These are phyloP conservation scores for Cryphonectria nitschkei DNA, from an alignment of 2,329 filamentous ascomycete species.

Conservation along the genomic window DNA sequence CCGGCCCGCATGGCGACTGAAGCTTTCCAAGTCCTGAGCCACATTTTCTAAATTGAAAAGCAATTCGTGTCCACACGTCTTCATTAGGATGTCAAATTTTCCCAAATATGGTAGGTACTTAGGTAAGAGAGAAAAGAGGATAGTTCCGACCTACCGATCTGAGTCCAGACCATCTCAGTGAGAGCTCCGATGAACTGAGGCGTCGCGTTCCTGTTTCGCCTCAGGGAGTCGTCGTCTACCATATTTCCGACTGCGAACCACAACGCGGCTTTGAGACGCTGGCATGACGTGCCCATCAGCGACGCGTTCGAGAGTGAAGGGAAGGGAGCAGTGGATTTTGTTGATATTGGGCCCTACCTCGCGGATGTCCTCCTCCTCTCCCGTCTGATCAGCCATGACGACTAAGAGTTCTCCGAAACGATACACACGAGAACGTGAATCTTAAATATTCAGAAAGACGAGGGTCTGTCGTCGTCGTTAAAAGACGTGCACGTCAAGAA, in stretches of 20 bases:
- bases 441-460: too few species aligned
- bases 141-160: constrained; percentile 67
- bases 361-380: constrained; percentile 38
- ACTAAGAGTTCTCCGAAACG: too few species aligned
- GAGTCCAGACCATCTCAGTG: constrained; percentile 85
- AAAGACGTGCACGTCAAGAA: not conserved
- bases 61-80: not conserved
- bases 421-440: too few species aligned
- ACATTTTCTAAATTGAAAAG: constrained; percentile 54
- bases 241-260: constrained; percentile 87
- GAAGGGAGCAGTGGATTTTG: not conserved
- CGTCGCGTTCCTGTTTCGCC: constrained; percentile 79
- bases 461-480: not conserved
- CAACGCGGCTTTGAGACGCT: constrained; percentile 83
- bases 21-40: constrained; percentile 59
- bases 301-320: constrained; percentile 18
- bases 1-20: constrained; percentile 76
- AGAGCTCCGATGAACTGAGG: constrained; percentile 87
- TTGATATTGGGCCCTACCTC: constrained; percentile 32
- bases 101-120: not conserved
- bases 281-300: constrained; percentile 5
- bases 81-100: not conserved
- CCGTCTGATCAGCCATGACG: constrained; percentile 37
- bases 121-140: not conserved
- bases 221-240: constrained; percentile 80